These are phyloP conservation scores for Penicillium sp. DNA, from an alignment of 2,329 filamentous ascomycete species.

Conservation along the genomic window DNA sequence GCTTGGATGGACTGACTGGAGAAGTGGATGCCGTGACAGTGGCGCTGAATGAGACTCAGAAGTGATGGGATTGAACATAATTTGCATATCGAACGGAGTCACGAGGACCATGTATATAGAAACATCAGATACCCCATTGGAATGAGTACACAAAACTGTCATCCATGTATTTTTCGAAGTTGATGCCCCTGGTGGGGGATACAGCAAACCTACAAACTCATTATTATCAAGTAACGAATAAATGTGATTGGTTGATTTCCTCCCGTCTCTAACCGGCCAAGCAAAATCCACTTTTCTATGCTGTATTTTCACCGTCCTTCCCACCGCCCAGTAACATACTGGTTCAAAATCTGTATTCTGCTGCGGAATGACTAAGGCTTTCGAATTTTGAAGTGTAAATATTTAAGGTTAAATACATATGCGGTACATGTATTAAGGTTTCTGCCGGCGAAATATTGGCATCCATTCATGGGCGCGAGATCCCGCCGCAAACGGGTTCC, in stretches of 20 bases:
- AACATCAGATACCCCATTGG: slow-evolving; percentile 21
- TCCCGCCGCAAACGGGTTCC: background rate
- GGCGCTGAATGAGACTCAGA: slow-evolving; percentile 6
- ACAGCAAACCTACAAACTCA: background rate
- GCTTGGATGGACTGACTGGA: slow-evolving; percentile 58
- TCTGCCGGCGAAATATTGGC: background rate
- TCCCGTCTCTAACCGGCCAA: background rate
- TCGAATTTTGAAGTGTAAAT: too few relatives aligned
- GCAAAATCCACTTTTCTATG: background rate
- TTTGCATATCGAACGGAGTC: slow-evolving; percentile 12
- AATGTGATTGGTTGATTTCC: background rate
- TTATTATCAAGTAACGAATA: background rate
- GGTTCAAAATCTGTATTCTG: background rate
- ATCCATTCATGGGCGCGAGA: background rate
- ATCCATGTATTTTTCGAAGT: background rate
- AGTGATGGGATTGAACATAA: slow-evolving; percentile 5
- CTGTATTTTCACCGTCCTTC: background rate
- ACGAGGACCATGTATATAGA: slow-evolving; percentile 21
- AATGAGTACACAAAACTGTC: background rate
- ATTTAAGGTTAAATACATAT: background rate
- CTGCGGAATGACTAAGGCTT: accelerated
- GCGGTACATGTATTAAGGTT: background rate
- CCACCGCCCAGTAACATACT: background rate
- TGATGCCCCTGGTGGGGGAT: background rate
- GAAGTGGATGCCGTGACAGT: slow-evolving; percentile 17